Base-by-base conservation (phyloP, 257 asterid genomes). In the Buddleja alternifolia region DNA sequence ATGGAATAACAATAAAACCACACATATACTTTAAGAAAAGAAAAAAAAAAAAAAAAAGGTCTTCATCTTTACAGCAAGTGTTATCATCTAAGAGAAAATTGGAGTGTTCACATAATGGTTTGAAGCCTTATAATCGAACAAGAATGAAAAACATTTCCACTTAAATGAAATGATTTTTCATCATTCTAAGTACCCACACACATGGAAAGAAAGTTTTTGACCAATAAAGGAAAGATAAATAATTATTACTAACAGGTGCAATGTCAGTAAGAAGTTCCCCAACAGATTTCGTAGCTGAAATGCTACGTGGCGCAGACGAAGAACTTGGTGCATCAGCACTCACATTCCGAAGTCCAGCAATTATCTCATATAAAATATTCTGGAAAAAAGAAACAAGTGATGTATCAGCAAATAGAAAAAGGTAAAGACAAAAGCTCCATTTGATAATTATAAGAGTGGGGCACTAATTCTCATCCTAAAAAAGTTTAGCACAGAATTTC, bases 341-440 rank as follows among this genome's bases (percentile, higher is more conserved):
- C 40, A 77, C 88, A 83, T 83, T 94, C 71, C 84, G 90, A 60
- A 87, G 82, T 71, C 97, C 91, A 19, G 95, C 85, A 55, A 89
- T 87, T 42, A 90, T 90, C 83, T 91, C 96, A 76, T 86, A 89
- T 15, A 91, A 77, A 52, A 89, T 76, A 77, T 76, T 82, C 97
- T 94, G 82, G 53, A 45, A 67, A 70, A 60, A 60, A 46, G 48
- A 24, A 53, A 59, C 37, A 77, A 34, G 7, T 23, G 71, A 29
- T 66, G 32, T 34, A 63, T 74, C 70, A 80, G 75, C 54, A 57
- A 24, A 66, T 56, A 67, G 23, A 29, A 15, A 24, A 57, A 45
- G 6, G 58, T 16, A 8, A 69, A n/a, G n/a, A n/a, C n/a, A n/a
- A n/a, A n/a, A n/a, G n/a, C n/a, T n/a, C n/a, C n/a, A 29, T 29